Base-by-base conservation (phyloP, 306 rosid species). In the Prunus padus region DNA sequence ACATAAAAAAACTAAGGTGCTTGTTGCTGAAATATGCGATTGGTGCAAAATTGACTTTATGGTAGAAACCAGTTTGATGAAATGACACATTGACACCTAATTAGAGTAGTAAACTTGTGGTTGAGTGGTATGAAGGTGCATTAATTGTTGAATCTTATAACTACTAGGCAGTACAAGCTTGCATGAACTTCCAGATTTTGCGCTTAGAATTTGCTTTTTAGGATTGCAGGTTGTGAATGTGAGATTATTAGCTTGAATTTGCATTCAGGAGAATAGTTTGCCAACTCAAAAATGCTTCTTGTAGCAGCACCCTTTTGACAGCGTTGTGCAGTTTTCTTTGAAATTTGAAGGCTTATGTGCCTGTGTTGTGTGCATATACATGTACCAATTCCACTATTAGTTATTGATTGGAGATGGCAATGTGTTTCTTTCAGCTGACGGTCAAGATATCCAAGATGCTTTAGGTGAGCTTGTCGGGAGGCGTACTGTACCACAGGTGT, bases 401-500 rank as follows among this genome's bases (percentile, higher is more conserved):
- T 65, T 71, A 33, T 68, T 80, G 64, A 50, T 69, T 69, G 64
- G 46, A 75, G 75, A 73, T 71, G 16, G 40, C 72, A 45, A 31
- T 75, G 61, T 77, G 60, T 82, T 68, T 76, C 9, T 55, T 57
- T 77, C 86, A 94, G 98, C 85, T 42, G 98, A 94, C 78, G 97
- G 98, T 26, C 56, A 80, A 1, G 67, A 83, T 59, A 88, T 94
- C 79, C 96, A 90, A 84, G 93, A 90, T 79, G 86, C 91, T 75
- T 45, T 91, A 78, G 45, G 66, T 19, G 85, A 84, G 80, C 79
- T 85, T 46, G 76, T 88, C 16, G 98, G 98, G 37, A 88, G 85
- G 89, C 96, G 95, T 40, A 91, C 98, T 23, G 98, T 94, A 52
- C 98, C 98, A 3, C 98, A 94, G 73, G 98, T 91, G 49, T 94